Evolutionary conservation across 495 filamentous ascomycete genomes (phyloP), one percentile per base, ranked within the genome.

Genomic region (Penicillium soppii): DNA sequence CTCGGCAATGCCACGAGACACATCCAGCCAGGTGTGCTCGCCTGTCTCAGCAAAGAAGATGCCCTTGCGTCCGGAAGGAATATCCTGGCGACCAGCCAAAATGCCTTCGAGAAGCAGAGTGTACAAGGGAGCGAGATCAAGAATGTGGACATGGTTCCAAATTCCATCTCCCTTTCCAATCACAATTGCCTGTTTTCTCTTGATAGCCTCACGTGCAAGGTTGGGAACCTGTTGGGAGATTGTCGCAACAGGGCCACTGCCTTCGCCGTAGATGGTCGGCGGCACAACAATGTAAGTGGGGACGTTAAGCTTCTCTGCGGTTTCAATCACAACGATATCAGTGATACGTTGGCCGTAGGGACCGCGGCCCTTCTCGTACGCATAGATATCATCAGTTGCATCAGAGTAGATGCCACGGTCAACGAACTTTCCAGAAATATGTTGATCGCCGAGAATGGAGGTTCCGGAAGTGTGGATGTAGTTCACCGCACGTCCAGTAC

Each of bases 121-220:
- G 57, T 74, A 80, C 9, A 82, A 46, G 7, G 58, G 60, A 0
- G 67, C 67, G 1, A 80, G 56, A 54, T 81, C 77, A 1, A 57
- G 49, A 6, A 82, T 63, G 32, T 81, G 77, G 4, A 80, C 69
- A 44, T 73, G 63, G 49, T 76, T 70, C 74, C 76, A 79, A 15
- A 64, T 61, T 45, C 43, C 43, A 21, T 25, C 36, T 17, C 43
- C 43, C n/a, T 13, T 47, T 47, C 36, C 43, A 47, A 47, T 47
- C 19, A 47, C 43, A 9, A 13, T 17, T 3, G 30, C 19, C 13
- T 17, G 23, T n/a, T 30, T 30, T n/a, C 30, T 27, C 30, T 22
- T 47, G 17, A 19, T 10, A 10, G 43, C 30, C n/a, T 35, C 35
- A 3, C 43, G 43, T 21, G 43, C 43, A 36, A 47, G 30, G 13